Conservation (phyloP, 345 rosid species). For the Linum trigynum region DNA sequence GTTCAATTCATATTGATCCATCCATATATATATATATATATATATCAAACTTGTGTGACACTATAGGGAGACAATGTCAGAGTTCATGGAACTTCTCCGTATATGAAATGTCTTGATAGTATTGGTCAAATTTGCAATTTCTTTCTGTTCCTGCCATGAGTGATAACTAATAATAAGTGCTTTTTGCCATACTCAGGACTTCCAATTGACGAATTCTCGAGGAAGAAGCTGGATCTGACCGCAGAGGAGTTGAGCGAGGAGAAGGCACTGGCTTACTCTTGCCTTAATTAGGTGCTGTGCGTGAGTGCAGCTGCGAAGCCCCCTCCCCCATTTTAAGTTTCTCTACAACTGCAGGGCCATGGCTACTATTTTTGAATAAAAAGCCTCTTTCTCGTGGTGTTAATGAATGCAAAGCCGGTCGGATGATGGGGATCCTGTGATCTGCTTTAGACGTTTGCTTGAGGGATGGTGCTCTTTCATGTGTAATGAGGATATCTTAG, state of each 20-base stretch:
- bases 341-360: too few relatives aligned
- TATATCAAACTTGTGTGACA: background rate
- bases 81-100: background rate
- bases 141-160: background rate
- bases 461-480: too few relatives aligned
- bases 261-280: constrained; percentile 92
- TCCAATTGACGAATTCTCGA: constrained; percentile 69
- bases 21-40: background rate
- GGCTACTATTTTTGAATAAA: too few relatives aligned
- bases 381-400: too few relatives aligned
- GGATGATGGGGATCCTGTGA: too few relatives aligned
- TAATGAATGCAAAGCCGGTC: too few relatives aligned
- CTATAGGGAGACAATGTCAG: background rate
- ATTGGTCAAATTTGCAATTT: background rate
- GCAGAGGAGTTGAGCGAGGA: constrained; percentile 88
- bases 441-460: too few relatives aligned
- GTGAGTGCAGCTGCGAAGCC: too few relatives aligned
- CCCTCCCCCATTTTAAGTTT: too few relatives aligned
- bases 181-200: constrained; percentile 36
- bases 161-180: too few relatives aligned
- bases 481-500: too few relatives aligned
- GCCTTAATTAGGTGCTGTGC: constrained; percentile 44
- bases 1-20: background rate
- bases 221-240: constrained; percentile 92
- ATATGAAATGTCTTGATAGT: background rate